A percentile compares a stretch with the other conserved stretches of the same genome.
phyloP scores from a whole-genome alignment of 345 rosid genomes.

The Turnera subulata region DNA sequence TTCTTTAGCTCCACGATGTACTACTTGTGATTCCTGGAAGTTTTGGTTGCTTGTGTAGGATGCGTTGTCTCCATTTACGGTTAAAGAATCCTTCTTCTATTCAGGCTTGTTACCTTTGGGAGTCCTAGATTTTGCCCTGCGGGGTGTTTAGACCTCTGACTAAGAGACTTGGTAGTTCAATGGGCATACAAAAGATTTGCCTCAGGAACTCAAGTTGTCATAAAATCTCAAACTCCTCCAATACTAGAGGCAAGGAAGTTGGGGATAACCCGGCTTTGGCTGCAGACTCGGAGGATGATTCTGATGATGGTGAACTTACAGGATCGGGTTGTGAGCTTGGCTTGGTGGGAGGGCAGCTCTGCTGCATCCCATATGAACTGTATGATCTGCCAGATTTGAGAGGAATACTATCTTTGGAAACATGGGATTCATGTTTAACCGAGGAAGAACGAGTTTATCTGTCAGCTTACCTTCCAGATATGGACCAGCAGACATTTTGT shows the following conservation, averaged over 20 bases:
- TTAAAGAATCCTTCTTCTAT: slow-evolving; percentile 9
- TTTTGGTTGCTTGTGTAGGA: neutral
- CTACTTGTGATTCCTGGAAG: too few relatives aligned
- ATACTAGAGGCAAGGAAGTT: slow-evolving; percentile 21
- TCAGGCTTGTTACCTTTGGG: slow-evolving; percentile 22
- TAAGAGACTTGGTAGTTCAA: slow-evolving; percentile 15
- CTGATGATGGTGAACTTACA: slow-evolving; percentile 34
- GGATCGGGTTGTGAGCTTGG: slow-evolving; percentile 46
- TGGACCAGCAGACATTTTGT: slow-evolving; percentile 51
- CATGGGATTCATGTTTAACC: slow-evolving; percentile 62
- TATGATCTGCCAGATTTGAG: slow-evolving; percentile 59
- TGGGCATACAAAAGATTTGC: slow-evolving; percentile 39
- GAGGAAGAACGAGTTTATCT: slow-evolving; percentile 59
- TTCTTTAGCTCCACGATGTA: too few relatives aligned
- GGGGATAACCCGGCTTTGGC: slow-evolving; percentile 24
- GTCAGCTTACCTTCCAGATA: slow-evolving; percentile 60
- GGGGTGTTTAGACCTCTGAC: slow-evolving; percentile 17
- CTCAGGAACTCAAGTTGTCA: slow-evolving; percentile 18
- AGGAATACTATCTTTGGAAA: slow-evolving; percentile 46
- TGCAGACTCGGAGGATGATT: slow-evolving; percentile 38
- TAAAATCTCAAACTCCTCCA: slow-evolving; percentile 13
- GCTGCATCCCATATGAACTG: slow-evolving; percentile 57
- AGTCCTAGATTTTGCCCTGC: slow-evolving; percentile 4
- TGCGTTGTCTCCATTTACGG: neutral
- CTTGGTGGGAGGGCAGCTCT: slow-evolving; percentile 52